These are phyloP conservation scores for Trichosanthes cucumerina DNA, from an alignment of 306 rosid species.

Conservation along the genomic window DNA sequence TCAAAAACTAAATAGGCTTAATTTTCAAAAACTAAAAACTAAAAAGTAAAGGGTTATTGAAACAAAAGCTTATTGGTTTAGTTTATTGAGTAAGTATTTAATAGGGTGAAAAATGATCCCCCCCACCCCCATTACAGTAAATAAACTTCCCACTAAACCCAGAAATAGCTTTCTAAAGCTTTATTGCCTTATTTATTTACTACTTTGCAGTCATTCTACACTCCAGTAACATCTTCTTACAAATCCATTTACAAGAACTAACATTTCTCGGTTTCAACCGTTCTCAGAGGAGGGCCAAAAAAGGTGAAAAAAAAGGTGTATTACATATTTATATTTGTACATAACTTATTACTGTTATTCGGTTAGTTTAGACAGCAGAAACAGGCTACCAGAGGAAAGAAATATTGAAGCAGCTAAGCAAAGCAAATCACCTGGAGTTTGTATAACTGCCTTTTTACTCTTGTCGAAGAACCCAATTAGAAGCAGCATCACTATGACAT, in stretches of 20 bases:
- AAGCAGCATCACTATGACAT: conserved; percentile 95
- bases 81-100: too few species aligned
- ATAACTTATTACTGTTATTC: conserved; percentile 20
- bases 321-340: neutral
- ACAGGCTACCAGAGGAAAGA: conserved; percentile 73
- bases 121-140: neutral
- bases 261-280: neutral
- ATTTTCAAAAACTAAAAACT: too few species aligned
- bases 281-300: neutral
- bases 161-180: neutral
- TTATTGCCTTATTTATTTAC: neutral
- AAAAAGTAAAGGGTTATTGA: too few species aligned
- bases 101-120: neutral
- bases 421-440: conserved; percentile 70
- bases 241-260: neutral
- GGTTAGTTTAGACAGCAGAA: conserved; percentile 62
- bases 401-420: conserved; percentile 70
- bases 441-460: conserved; percentile 62
- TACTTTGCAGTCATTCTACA: neutral
- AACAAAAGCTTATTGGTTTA: too few species aligned
- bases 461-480: conserved; percentile 75
- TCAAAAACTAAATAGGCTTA: too few species aligned
- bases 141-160: too few species aligned
- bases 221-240: neutral
- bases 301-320: neutral